phyloP scores from a whole-genome alignment of 176 grass and related monocot species.

The Aegilops tauschii region DNA sequence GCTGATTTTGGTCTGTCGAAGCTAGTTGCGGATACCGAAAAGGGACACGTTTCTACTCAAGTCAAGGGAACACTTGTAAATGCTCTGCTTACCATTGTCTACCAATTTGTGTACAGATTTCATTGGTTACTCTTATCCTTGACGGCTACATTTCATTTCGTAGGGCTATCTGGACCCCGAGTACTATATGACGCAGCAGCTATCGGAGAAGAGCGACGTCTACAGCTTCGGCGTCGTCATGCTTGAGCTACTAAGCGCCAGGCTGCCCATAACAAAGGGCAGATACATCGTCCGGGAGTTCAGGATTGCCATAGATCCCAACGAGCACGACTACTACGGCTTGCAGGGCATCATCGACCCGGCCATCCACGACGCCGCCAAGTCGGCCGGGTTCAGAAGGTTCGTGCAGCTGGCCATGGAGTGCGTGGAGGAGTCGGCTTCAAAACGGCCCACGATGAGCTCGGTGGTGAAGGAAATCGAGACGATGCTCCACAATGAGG shows the following conservation, averaged over 20 bases:
- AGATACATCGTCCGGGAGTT: slow-evolving; percentile 74
- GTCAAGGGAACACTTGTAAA: slow-evolving; percentile 86
- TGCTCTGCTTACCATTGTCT: background rate
- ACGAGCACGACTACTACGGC: slow-evolving; percentile 53
- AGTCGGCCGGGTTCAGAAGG: slow-evolving; percentile 42
- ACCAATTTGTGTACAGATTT: background rate
- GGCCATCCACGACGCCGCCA: slow-evolving; percentile 41
- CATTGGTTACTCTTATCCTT: background rate
- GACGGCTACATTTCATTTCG: background rate
- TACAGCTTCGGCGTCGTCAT: slow-evolving; percentile 84
- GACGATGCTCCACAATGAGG: slow-evolving; percentile 45
- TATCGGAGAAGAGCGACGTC: slow-evolving; percentile 82
- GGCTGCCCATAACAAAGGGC: slow-evolving; percentile 51
- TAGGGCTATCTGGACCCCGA: slow-evolving; percentile 89
- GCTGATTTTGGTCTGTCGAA: slow-evolving; percentile 91
- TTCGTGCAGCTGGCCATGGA: slow-evolving; percentile 78
- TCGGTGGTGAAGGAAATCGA: slow-evolving; percentile 83
- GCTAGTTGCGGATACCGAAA: slow-evolving; percentile 53
- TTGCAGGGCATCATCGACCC: slow-evolving; percentile 59
- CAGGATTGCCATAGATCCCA: slow-evolving; percentile 52
- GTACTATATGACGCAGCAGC: slow-evolving; percentile 92
- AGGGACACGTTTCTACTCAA: slow-evolving; percentile 81
- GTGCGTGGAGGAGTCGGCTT: slow-evolving; percentile 54
- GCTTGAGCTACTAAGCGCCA: slow-evolving; percentile 64
- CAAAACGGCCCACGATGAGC: slow-evolving; percentile 61